phyloP scores from a whole-genome alignment of 352 stramenopile genomes.

The Globisporangium nodosum region DNA sequence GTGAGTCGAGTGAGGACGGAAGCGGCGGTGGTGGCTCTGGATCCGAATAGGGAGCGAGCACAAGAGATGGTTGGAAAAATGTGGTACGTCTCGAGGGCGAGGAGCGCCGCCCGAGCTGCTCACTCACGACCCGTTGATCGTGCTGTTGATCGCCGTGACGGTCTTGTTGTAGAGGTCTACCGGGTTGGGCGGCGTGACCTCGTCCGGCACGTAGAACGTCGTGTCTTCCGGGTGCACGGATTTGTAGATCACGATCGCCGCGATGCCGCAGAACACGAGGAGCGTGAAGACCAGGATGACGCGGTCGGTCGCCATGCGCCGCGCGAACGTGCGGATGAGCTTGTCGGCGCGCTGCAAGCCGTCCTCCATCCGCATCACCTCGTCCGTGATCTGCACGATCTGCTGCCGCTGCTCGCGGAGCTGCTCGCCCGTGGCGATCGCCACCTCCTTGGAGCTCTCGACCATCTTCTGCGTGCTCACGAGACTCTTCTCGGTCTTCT shows the following conservation, averaged over 20 bases:
- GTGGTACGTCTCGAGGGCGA: not conserved
- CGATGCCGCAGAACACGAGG: slow-evolving; percentile 74
- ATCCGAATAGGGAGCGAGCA: not conserved
- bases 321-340: slow-evolving; percentile 74
- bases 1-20: slow-evolving; percentile 9
- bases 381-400: slow-evolving; percentile 84
- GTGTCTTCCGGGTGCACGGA: slow-evolving; percentile 62
- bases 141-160: slow-evolving; percentile 53
- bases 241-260: slow-evolving; percentile 82
- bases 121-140: slow-evolving; percentile 25
- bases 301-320: slow-evolving; percentile 78
- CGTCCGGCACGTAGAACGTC: slow-evolving; percentile 82
- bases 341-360: slow-evolving; percentile 71
- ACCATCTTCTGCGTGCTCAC: slow-evolving; percentile 85
- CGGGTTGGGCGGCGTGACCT: slow-evolving; percentile 77
- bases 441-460: slow-evolving; percentile 78
- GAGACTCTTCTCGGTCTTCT: slow-evolving; percentile 81
- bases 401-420: slow-evolving; percentile 79
- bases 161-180: slow-evolving; percentile 74
- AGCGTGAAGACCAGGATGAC: slow-evolving; percentile 79
- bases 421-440: slow-evolving; percentile 68
- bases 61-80: not conserved
- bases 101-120: not conserved
- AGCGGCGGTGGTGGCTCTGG: not conserved
- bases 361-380: slow-evolving; percentile 86